Percentiles rank a stretch among this genome's conserved stretches.
phyloP scores from a whole-genome alignment of 768 basidiomycete species.

The Agrocybe pediades region DNA sequence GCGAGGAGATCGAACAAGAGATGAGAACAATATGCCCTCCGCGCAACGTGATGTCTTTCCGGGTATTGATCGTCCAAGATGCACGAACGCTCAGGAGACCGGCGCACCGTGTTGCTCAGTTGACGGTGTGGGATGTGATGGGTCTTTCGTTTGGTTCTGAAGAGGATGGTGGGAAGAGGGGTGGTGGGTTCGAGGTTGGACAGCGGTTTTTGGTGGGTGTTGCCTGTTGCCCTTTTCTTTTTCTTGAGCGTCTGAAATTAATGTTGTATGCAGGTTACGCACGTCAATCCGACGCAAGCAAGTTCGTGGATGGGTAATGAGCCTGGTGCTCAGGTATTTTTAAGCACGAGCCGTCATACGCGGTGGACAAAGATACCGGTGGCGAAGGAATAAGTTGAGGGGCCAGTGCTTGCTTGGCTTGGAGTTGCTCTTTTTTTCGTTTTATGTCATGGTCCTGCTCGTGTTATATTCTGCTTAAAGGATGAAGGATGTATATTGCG shows the following conservation, averaged over 20 bases:
- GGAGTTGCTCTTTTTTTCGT: too few relatives aligned
- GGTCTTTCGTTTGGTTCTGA: conserved; percentile 41
- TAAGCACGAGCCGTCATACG: conserved; percentile 67
- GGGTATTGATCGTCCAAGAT: conserved; percentile 71
- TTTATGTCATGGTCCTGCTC: too few relatives aligned
- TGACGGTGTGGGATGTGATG: conserved; percentile 84
- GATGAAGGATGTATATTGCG: too few relatives aligned
- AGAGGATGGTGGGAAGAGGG: conserved; percentile 45
- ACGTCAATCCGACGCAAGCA: conserved; percentile 66
- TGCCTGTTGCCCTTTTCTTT: not conserved
- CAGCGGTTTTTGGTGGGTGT: conserved; percentile 62
- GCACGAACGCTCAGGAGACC: conserved; percentile 52
- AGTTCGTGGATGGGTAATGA: conserved; percentile 72
- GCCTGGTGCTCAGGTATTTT: conserved; percentile 65
- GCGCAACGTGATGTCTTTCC: conserved; percentile 74
- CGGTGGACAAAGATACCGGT: conserved; percentile 50
- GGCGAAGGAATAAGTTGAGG: not conserved
- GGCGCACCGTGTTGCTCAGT: conserved; percentile 62
- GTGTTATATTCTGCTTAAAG: too few relatives aligned
- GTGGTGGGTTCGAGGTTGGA: conserved; percentile 58
- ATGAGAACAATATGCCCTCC: conserved; percentile 70
- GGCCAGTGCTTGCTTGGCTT: too few relatives aligned
- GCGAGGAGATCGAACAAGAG: conserved; percentile 70
- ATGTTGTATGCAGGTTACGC: conserved; percentile 50
- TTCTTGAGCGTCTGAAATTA: conserved; percentile 1